Percentiles rank a stretch among this genome's conserved stretches.
Evolutionary conservation across 2,329 filamentous ascomycete species (phyloP).

Genomic region (Aschersonia sp.): DNA sequence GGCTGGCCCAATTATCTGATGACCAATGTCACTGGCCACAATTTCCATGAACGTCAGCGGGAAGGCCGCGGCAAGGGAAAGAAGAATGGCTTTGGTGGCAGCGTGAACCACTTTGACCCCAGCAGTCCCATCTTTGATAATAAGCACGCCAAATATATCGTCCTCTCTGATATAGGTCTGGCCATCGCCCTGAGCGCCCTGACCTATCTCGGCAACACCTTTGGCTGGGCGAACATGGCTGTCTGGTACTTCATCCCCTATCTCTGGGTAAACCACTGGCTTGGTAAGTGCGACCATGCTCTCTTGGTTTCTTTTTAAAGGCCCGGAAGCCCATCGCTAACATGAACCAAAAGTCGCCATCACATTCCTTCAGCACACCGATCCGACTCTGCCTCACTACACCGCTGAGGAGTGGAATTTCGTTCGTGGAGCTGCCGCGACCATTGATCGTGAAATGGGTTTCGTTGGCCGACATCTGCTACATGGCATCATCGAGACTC

Average conservation of each 20-base stretch:
- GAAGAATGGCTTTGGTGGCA: conserved; percentile 61
- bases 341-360: conserved; percentile 66
- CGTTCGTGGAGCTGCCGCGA: conserved; percentile 82
- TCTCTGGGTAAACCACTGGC: conserved; percentile 98
- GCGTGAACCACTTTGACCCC: conserved; percentile 93
- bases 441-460: conserved; percentile 93
- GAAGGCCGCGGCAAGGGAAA: conserved; percentile 93
- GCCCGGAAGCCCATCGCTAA: conserved; percentile 10
- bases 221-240: conserved; percentile 71
- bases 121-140: conserved; percentile 80
- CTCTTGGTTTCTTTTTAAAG: neutral
- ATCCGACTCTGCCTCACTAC: conserved; percentile 89
- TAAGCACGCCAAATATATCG: conserved; percentile 76
- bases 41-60: conserved; percentile 77
- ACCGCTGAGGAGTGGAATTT: conserved; percentile 78
- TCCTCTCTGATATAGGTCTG: conserved; percentile 75
- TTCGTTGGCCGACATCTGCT: conserved; percentile 84
- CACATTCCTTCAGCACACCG: conserved; percentile 94
- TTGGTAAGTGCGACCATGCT: conserved; percentile 46
- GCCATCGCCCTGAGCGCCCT: conserved; percentile 46
- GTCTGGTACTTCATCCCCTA: conserved; percentile 96
- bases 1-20: conserved; percentile 91
- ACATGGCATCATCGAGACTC: conserved; percentile 95
- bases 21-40: conserved; percentile 89
- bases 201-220: conserved; percentile 56